A percentile compares a stretch with the other conserved stretches of the same genome.
phyloP scores from a whole-genome alignment of 106 monocot species.

The Narthecium ossifragum region DNA sequence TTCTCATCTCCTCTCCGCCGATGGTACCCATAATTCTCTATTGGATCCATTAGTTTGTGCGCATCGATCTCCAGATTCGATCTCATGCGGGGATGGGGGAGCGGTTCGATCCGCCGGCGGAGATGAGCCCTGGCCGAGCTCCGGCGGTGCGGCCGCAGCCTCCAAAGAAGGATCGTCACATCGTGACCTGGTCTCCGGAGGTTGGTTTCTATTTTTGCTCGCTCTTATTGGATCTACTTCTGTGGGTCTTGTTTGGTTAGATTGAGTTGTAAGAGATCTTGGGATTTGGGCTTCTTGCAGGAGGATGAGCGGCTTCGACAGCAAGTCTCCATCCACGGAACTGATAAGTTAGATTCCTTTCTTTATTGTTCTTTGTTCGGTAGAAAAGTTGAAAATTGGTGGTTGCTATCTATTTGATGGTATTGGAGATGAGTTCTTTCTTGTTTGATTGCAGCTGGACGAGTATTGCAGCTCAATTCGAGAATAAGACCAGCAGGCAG shows the following conservation, averaged over 20 bases:
- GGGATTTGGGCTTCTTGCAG: constrained; percentile 15
- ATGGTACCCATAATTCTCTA: too few relatives aligned
- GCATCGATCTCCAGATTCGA: too few relatives aligned
- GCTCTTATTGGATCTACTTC: neutral
- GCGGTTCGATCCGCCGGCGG: neutral
- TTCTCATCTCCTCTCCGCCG: too few relatives aligned
- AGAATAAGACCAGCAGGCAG: constrained; percentile 90
- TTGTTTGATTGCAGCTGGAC: constrained; percentile 58
- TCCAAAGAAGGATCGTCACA: constrained; percentile 41
- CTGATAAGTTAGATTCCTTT: constrained; percentile 42
- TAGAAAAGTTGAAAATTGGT: neutral
- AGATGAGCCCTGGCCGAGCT: too few relatives aligned
- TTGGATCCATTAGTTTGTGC: too few relatives aligned
- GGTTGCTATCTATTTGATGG: neutral
- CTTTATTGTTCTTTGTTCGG: neutral
- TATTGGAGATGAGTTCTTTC: neutral
- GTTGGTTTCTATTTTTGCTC: constrained; percentile 6
- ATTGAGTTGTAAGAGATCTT: neutral
- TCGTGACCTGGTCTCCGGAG: constrained; percentile 55
- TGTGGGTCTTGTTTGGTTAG: neutral
- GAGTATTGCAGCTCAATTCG: constrained; percentile 71
- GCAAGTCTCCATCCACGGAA: constrained; percentile 54
- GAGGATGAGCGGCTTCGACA: constrained; percentile 69
- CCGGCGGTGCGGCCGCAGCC: neutral
- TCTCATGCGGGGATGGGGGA: constrained; percentile 3